Percentiles rank a stretch among this genome's conserved stretches.
Conservation (phyloP, 768 basidiomycete genomes). For the Tylopilus felleus region DNA sequence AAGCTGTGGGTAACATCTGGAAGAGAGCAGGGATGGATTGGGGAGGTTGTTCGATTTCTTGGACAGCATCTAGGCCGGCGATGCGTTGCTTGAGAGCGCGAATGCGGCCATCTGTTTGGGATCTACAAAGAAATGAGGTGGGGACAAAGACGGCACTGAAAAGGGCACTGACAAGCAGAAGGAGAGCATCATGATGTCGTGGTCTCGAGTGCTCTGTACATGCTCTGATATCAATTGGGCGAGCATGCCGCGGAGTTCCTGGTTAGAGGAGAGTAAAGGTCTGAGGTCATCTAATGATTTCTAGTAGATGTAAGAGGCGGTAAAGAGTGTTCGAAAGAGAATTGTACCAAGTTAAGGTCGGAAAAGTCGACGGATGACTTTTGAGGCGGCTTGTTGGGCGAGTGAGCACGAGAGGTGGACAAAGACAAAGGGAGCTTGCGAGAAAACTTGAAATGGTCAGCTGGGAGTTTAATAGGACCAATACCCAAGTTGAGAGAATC, state of each 20-base stretch:
- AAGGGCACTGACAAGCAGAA: constrained; percentile 34
- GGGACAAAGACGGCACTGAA: not conserved
- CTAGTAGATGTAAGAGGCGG: constrained; percentile 10
- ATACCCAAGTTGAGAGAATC: constrained; percentile 23
- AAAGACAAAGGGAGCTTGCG: not conserved
- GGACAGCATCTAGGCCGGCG: constrained; percentile 5
- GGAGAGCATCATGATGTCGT: constrained; percentile 43
- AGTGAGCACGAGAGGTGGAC: constrained; percentile 1
- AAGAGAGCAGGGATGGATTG: not conserved
- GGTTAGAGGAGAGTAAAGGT: constrained; percentile 22
- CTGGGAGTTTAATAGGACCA: not conserved
- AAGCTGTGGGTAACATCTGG: constrained; percentile 1
- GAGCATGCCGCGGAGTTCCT: constrained; percentile 12
- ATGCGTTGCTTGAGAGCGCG: constrained; percentile 37
- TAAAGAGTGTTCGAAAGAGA: not conserved
- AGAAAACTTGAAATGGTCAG: constrained; percentile 22
- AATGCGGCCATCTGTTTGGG: constrained; percentile 37
- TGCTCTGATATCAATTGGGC: constrained; percentile 26
- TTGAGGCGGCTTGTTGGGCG: constrained; percentile 3
- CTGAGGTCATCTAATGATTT: constrained; percentile 30
- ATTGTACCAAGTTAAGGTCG: constrained; percentile 19
- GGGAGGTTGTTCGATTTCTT: not conserved
- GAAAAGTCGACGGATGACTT: constrained; percentile 3
- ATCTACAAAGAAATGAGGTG: constrained; percentile 23
- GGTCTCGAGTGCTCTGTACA: constrained; percentile 16